Evolutionary conservation across 1,139 yeast species (phyloP).

Genomic region (Geotrichum aggregatum): DNA sequence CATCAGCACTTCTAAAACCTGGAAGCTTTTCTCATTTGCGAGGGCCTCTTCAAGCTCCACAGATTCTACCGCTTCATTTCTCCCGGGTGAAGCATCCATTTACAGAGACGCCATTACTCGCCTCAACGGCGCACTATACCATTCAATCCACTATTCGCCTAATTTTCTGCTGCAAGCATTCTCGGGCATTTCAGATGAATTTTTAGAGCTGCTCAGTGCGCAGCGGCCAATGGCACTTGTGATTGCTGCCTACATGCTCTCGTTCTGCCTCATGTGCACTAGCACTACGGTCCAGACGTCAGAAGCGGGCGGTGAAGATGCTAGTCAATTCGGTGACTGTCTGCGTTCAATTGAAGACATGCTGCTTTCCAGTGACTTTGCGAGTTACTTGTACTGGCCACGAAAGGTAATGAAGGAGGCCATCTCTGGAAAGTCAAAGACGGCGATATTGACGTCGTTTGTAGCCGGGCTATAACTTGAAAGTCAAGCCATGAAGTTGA

Average conservation of each 20-base stretch:
- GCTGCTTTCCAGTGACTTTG: neutral
- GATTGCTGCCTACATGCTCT: neutral
- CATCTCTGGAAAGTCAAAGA: no score
- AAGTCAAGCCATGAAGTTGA: no score
- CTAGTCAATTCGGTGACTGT: neutral
- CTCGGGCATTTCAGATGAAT: neutral
- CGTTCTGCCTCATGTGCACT: neutral
- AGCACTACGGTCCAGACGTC: neutral
- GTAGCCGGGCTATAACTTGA: no score
- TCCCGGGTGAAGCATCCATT: neutral
- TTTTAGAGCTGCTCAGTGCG: neutral
- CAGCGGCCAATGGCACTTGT: slow-evolving; percentile 13
- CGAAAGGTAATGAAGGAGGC: neutral
- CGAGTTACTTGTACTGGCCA: slow-evolving; percentile 2
- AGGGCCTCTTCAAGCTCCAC: neutral
- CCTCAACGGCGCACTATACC: neutral
- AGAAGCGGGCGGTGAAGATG: neutral
- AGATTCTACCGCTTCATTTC: neutral
- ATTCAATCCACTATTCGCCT: neutral
- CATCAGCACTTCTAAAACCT: no score
- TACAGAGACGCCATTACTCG: neutral
- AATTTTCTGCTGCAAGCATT: neutral
- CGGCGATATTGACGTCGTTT: no score
- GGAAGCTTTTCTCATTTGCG: no score
- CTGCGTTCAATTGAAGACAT: neutral